Conservation (phyloP, 2,329 filamentous ascomycete genomes). For the Huntiella omanensis region DNA sequence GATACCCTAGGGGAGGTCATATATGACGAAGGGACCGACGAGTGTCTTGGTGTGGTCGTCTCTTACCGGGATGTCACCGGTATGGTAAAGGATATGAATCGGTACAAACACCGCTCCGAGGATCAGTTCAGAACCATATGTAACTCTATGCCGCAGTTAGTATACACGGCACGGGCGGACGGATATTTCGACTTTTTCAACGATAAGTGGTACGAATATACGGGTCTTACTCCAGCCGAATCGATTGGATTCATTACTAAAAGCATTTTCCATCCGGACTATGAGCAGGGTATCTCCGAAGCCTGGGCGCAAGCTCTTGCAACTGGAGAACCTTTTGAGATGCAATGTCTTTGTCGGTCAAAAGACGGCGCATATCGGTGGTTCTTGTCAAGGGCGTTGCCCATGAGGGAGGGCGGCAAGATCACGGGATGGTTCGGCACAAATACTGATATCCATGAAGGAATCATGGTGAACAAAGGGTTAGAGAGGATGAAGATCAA, state of each 20-base stretch:
- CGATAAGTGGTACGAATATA: slow-evolving; percentile 63
- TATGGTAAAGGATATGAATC: slow-evolving; percentile 48
- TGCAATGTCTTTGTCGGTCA: slow-evolving; percentile 51
- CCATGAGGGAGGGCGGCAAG: slow-evolving; percentile 44
- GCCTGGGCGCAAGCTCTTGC: slow-evolving; percentile 43
- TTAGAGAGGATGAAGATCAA: slow-evolving; percentile 51
- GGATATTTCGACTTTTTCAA: slow-evolving; percentile 58
- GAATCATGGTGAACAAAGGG: slow-evolving; percentile 45
- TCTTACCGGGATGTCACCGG: slow-evolving; percentile 54
- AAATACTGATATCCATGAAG: slow-evolving; percentile 60
- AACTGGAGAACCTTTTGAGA: slow-evolving; percentile 50
- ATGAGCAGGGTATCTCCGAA: slow-evolving; percentile 34
- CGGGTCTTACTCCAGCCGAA: slow-evolving; percentile 42
- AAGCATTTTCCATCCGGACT: slow-evolving; percentile 50
- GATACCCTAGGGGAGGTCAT: slow-evolving; percentile 52
- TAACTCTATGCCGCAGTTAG: slow-evolving; percentile 51
- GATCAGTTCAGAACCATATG: slow-evolving; percentile 58
- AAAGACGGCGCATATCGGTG: slow-evolving; percentile 55
- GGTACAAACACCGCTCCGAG: slow-evolving; percentile 52
- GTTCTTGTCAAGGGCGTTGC: slow-evolving; percentile 57
- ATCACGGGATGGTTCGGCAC: slow-evolving; percentile 68
- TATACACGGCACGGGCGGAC: slow-evolving; percentile 54
- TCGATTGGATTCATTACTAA: slow-evolving; percentile 45
- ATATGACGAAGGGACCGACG: slow-evolving; percentile 44
- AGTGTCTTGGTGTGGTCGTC: slow-evolving; percentile 55